Evolutionary conservation across 2,329 filamentous ascomycete species (phyloP).

Genomic region (Colletotrichum orchidophilum): DNA sequence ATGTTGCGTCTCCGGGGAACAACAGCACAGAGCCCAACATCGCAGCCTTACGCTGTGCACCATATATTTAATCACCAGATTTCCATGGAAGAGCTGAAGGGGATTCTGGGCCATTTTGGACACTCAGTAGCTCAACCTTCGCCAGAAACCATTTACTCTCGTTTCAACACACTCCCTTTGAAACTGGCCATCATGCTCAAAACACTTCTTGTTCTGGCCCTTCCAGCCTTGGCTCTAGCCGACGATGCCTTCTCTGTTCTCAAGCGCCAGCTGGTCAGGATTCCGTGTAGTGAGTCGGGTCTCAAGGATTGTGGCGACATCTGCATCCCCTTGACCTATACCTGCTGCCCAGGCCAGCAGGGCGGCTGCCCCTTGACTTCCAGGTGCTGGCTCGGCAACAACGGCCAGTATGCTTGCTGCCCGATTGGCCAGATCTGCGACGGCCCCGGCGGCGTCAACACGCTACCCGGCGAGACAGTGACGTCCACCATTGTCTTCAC

Average conservation of each 20-base stretch:
- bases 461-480: slow-evolving; percentile 5
- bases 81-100: not conserved
- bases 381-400: slow-evolving; percentile 39
- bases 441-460: slow-evolving; percentile 39
- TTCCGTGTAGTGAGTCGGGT: slow-evolving; percentile 38
- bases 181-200: slow-evolving; percentile 39
- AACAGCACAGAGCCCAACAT: not conserved
- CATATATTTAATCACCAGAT: not conserved
- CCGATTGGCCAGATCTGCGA: slow-evolving; percentile 39
- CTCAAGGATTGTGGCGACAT: slow-evolving; percentile 41
- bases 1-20: not conserved
- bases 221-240: slow-evolving; percentile 37
- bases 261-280: slow-evolving; percentile 36
- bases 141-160: not conserved
- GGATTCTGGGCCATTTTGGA: not conserved
- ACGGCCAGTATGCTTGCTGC: slow-evolving; percentile 43
- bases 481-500: not conserved
- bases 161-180: not conserved
- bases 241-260: slow-evolving; percentile 28
- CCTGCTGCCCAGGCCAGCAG: slow-evolving; percentile 41
- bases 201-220: slow-evolving; percentile 35
- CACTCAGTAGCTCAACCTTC: not conserved
- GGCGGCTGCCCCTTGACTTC: slow-evolving; percentile 40
- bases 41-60: not conserved
- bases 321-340: slow-evolving; percentile 41